phyloP scores from a whole-genome alignment of 768 basidiomycete genomes.

The Pisolithus sp. region DNA sequence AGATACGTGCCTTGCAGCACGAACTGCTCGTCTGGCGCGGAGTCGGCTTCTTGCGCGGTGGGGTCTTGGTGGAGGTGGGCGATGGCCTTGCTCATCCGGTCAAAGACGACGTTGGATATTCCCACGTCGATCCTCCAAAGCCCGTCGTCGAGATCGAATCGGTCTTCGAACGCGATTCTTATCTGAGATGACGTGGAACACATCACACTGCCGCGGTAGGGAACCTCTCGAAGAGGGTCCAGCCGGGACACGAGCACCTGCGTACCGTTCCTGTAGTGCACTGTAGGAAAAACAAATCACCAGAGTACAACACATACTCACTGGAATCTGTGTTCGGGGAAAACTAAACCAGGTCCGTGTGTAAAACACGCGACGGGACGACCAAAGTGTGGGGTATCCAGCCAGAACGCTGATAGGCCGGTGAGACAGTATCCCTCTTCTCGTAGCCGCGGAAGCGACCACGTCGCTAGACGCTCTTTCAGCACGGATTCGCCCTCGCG shows the following conservation, averaged over 20 bases:
- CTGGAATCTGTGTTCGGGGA: conserved; percentile 70
- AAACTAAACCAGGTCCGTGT: conserved; percentile 52
- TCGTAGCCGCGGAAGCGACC: conserved; percentile 54
- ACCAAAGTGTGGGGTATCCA: conserved; percentile 56
- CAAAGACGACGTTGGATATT: conserved; percentile 54
- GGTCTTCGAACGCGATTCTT: conserved; percentile 50
- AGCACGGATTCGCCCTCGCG: conserved; percentile 54
- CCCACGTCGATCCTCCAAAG: conserved; percentile 70
- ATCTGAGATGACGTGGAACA: conserved; percentile 45
- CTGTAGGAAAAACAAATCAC: not conserved
- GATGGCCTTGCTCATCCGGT: conserved; percentile 68
- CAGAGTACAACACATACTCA: conserved; percentile 28
- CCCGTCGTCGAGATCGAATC: conserved; percentile 38
- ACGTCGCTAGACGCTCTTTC: conserved; percentile 57
- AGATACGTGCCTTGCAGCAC: conserved; percentile 67
- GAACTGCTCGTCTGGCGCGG: conserved; percentile 36
- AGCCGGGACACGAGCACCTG: conserved; percentile 58
- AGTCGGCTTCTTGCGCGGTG: conserved; percentile 28
- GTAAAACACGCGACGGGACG: conserved; percentile 61
- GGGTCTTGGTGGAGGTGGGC: conserved; percentile 50
- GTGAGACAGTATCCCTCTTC: conserved; percentile 72
- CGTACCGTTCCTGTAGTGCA: conserved; percentile 53
- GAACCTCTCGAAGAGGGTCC: conserved; percentile 54
- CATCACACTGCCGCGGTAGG: conserved; percentile 51
- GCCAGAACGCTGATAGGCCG: conserved; percentile 61